A percentile compares a stretch with the other conserved stretches of the same genome.
Evolutionary conservation across 805 yeast species (phyloP).

Genomic region (Cephaloascus albidus): DNA sequence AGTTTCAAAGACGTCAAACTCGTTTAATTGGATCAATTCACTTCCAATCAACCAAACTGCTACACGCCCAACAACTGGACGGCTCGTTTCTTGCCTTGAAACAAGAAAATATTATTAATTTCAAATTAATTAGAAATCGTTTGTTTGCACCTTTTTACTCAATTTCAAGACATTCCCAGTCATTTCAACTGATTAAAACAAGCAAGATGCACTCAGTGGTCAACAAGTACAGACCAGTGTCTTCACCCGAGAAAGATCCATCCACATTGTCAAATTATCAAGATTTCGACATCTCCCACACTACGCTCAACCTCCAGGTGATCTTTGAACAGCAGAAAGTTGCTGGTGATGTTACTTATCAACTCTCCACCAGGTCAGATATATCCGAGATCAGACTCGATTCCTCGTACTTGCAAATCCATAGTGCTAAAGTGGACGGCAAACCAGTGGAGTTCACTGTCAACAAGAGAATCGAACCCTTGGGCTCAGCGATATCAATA

Average conservation of each 20-base stretch:
- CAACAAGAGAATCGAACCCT: constrained; percentile 35
- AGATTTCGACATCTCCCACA: constrained; percentile 38
- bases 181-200: not conserved
- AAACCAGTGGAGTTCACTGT: constrained; percentile 19
- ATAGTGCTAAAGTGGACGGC: constrained; percentile 33
- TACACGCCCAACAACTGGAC: too few species aligned
- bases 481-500: constrained; percentile 49
- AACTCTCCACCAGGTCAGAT: constrained; percentile 23
- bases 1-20: too few species aligned
- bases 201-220: not conserved
- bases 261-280: constrained; percentile 72
- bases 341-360: constrained; percentile 44
- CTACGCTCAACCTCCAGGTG: constrained; percentile 44
- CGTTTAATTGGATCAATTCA: too few species aligned
- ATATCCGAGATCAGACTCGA: constrained; percentile 46
- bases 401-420: constrained; percentile 51
- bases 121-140: too few species aligned
- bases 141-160: too few species aligned
- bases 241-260: constrained; percentile 55
- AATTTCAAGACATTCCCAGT: too few species aligned
- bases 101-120: too few species aligned
- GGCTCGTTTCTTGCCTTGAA: too few species aligned
- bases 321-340: constrained; percentile 44
- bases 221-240: constrained; percentile 17
- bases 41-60: too few species aligned